Percentiles rank a stretch among this genome's conserved stretches.
phyloP scores from a whole-genome alignment of 495 filamentous ascomycete species.

The Xylaria flabelliformis region DNA sequence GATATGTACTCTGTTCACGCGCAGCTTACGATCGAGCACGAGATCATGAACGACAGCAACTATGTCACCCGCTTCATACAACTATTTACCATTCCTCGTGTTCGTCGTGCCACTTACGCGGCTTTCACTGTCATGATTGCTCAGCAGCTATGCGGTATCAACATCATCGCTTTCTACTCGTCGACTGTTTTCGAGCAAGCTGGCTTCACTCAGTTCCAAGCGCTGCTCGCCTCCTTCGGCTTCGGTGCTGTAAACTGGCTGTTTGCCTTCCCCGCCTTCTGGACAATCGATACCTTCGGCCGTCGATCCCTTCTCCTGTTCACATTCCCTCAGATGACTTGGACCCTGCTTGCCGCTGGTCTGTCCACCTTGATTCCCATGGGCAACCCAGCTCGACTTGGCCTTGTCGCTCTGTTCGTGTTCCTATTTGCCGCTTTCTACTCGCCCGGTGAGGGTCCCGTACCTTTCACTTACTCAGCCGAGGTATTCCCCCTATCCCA shows the following conservation, averaged over 20 bases:
- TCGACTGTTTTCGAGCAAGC: constrained; percentile 74
- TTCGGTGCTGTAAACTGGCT: constrained; percentile 83
- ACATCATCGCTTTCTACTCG: constrained; percentile 88
- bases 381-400: constrained; percentile 42
- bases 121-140: constrained; percentile 75
- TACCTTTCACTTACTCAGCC: constrained; percentile 81
- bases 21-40: constrained; percentile 52
- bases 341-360: constrained; percentile 75
- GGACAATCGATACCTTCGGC: constrained; percentile 86
- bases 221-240: constrained; percentile 76
- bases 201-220: constrained; percentile 60
- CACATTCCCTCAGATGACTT: constrained; percentile 86
- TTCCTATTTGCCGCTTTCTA: constrained; percentile 78
- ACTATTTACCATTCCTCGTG: constrained; percentile 66
- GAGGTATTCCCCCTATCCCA: constrained; percentile 80
- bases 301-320: constrained; percentile 77
- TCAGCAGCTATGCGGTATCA: constrained; percentile 88
- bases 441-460: constrained; percentile 80
- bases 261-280: constrained; percentile 84
- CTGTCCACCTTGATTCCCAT: constrained; percentile 73
- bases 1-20: constrained; percentile 79
- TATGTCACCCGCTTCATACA: constrained; percentile 61
- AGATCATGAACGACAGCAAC: constrained; percentile 44
- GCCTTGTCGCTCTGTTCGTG: constrained; percentile 70
- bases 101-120: constrained; percentile 65